Conservation (phyloP, 2,329 filamentous ascomycete species). For the Fusarium sp. region DNA sequence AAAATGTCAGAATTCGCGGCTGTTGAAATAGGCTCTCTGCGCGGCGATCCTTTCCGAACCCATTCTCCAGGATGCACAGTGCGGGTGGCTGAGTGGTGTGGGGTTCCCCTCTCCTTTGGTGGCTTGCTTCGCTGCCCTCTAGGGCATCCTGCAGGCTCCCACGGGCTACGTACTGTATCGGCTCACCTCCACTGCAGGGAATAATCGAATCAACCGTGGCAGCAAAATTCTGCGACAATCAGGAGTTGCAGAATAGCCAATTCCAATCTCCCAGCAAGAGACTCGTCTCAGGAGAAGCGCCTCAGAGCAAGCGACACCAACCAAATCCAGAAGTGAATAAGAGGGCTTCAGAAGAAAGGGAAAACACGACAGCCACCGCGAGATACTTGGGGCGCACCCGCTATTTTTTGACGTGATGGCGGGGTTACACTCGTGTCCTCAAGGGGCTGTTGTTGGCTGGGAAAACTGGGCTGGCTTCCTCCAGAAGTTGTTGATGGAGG, state of each 20-base stretch:
- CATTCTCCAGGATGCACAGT: constrained; percentile 26
- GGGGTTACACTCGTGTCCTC: no score
- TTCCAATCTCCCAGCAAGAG: no score
- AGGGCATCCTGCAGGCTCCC: constrained; percentile 7
- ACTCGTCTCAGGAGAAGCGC: no score
- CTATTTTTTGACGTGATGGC: constrained; percentile 7
- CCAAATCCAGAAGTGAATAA: no score
- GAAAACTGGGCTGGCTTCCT: background rate
- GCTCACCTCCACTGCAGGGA: background rate
- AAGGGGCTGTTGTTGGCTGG: background rate
- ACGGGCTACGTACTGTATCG: background rate
- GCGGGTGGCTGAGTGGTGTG: constrained; percentile 22
- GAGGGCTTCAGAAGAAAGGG: no score
- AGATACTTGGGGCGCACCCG: no score
- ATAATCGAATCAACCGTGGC: background rate
- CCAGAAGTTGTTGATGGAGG: no score
- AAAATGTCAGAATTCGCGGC: no score
- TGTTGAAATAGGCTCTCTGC: constrained; percentile 2
- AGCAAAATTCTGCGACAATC: no score
- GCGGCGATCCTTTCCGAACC: constrained; percentile 25
- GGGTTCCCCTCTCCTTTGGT: background rate
- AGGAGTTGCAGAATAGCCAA: no score
- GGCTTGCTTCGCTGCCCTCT: constrained; percentile 6
- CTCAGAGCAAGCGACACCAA: no score
- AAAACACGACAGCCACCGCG: no score